A percentile compares a stretch with the other conserved stretches of the same genome.
Conservation (phyloP, 306 rosid species). For the Prunus mongolica region DNA sequence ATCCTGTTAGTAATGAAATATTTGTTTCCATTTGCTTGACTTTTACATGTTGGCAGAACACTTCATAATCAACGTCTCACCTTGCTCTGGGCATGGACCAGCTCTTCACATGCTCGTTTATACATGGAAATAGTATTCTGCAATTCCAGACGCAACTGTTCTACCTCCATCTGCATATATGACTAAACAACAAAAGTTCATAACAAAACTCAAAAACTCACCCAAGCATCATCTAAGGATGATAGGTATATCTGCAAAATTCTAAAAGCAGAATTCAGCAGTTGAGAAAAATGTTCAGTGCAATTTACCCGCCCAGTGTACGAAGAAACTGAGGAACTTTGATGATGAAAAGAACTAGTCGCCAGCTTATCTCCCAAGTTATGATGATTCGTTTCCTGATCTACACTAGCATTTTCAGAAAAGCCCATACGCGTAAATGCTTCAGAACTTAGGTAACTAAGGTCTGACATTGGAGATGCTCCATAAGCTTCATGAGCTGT, state of each 20-base stretch:
- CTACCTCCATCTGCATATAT: constrained; percentile 49
- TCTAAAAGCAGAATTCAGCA: not conserved
- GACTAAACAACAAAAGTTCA: constrained; percentile 36
- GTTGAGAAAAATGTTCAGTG: not conserved
- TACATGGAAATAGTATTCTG: constrained; percentile 73
- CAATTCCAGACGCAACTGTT: constrained; percentile 64
- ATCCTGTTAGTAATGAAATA: too few relatives aligned
- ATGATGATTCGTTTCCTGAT: constrained; percentile 35
- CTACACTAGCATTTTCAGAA: constrained; percentile 18
- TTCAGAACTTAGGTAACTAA: constrained; percentile 40
- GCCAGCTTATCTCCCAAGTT: constrained; percentile 35
- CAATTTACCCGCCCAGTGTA: constrained; percentile 50
- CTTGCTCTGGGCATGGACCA: constrained; percentile 69
- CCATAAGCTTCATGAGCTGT: constrained; percentile 25
- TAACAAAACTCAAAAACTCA: constrained; percentile 23
- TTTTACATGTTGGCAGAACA: not conserved
- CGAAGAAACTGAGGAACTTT: constrained; percentile 42
- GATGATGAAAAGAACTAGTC: constrained; percentile 25
- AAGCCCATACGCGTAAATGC: constrained; percentile 29
- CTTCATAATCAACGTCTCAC: constrained; percentile 39
- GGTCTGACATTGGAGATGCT: constrained; percentile 47
- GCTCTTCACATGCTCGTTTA: constrained; percentile 67
- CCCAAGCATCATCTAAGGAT: constrained; percentile 1
- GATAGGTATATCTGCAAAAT: not conserved
- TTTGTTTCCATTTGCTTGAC: too few relatives aligned